Percentiles rank a stretch among this genome's conserved stretches.
These are phyloP conservation scores for Malassezia equina DNA, from an alignment of 1,284 basidiomycete species.

Conservation along the genomic window DNA sequence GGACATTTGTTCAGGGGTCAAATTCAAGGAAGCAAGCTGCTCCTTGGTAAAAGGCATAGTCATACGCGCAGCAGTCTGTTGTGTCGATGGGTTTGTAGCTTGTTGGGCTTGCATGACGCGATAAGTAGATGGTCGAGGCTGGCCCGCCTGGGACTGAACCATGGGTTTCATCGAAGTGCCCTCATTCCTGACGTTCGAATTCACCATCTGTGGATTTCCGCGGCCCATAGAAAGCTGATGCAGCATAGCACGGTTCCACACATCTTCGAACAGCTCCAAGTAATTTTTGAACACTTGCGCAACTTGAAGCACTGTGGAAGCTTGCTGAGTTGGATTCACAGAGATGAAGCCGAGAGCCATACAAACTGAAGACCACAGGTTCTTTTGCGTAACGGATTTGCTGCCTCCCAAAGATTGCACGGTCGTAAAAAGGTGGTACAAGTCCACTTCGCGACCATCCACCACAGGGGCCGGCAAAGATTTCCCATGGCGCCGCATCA, in stretches of 20 bases:
- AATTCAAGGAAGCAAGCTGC: slow-evolving; percentile 23
- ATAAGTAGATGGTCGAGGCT: background rate
- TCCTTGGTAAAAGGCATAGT: slow-evolving; percentile 20
- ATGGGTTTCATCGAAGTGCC: background rate
- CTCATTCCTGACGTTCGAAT: background rate
- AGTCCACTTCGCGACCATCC: slow-evolving; percentile 30
- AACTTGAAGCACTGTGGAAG: slow-evolving; percentile 24
- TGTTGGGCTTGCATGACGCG: background rate
- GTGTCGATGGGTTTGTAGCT: background rate
- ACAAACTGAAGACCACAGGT: slow-evolving; percentile 33
- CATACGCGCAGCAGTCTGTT: background rate
- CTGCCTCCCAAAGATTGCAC: slow-evolving; percentile 41
- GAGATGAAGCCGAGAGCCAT: slow-evolving; percentile 33
- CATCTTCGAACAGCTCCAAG: slow-evolving; percentile 38
- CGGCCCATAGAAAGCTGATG: slow-evolving; percentile 31
- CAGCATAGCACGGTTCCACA: slow-evolving; percentile 39
- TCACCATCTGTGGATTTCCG: background rate
- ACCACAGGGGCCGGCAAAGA: slow-evolving; percentile 27
- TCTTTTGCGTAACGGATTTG: slow-evolving; percentile 33
- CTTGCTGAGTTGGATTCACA: slow-evolving; percentile 26
- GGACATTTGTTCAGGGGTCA: slow-evolving; percentile 26
- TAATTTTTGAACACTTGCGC: slow-evolving; percentile 31
- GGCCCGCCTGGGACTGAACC: background rate
- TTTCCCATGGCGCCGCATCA: slow-evolving; percentile 36
- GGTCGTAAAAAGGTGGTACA: slow-evolving; percentile 37